Evolutionary conservation across 2,329 filamentous ascomycete species (phyloP).

Genomic region (Arthrobotrys entomopaga): DNA sequence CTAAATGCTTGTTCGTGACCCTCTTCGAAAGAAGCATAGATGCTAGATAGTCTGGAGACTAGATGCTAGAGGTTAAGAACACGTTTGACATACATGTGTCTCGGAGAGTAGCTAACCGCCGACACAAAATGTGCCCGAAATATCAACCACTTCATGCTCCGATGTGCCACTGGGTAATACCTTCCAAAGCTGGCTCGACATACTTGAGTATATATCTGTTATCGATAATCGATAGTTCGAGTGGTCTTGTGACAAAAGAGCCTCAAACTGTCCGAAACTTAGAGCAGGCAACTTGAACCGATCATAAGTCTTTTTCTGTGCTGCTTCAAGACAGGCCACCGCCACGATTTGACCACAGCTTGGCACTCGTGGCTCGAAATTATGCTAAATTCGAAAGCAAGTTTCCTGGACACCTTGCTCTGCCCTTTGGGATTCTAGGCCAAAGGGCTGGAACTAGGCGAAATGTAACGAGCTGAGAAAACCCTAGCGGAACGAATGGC

Average conservation of each 20-base stretch:
- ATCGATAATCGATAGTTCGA: not conserved
- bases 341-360: slow-evolving; percentile 1
- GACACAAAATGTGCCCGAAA: not conserved
- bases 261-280: not conserved
- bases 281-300: not conserved
- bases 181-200: not conserved
- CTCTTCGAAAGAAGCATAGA: too few species aligned
- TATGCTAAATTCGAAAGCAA: too few species aligned
- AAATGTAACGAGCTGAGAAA: slow-evolving; percentile 27
- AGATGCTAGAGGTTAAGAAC: too few species aligned
- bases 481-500: slow-evolving; percentile 13
- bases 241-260: not conserved
- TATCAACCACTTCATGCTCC: not conserved
- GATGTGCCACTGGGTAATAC: not conserved
- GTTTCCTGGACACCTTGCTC: not conserved
- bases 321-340: not conserved
- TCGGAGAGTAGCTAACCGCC: too few species aligned
- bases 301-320: not conserved
- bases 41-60: too few species aligned
- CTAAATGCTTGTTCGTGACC: too few species aligned
- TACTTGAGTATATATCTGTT: not conserved
- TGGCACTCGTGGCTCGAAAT: not conserved
- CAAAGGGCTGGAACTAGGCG: slow-evolving; percentile 37
- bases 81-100: too few species aligned
- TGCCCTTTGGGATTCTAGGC: not conserved